These are phyloP conservation scores for Rhodotorula kratochvilovae DNA, from an alignment of 768 basidiomycete species.

Conservation along the genomic window DNA sequence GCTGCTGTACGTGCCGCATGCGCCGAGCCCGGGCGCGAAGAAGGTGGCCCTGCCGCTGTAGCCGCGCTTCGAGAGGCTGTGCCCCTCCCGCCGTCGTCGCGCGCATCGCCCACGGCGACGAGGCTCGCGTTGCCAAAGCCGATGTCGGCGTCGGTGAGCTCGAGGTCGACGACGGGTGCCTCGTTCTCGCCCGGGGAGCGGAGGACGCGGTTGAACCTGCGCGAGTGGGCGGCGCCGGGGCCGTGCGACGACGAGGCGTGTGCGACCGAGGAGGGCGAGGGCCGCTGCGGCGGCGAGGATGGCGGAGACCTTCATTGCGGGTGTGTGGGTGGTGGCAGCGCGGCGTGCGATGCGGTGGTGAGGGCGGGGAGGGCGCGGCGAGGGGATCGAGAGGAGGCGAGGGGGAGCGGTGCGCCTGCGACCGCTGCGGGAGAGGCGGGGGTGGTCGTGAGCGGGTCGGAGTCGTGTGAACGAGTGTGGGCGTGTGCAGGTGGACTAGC, in stretches of 20 bases:
- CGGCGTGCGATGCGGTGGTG: background rate
- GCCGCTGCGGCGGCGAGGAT: background rate
- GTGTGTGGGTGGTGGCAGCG: background rate
- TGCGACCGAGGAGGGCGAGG: background rate
- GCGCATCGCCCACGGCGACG: background rate
- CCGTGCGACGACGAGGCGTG: background rate
- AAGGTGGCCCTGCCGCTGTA: slow-evolving; percentile 28
- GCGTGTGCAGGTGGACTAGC: too few species aligned
- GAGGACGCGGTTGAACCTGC: slow-evolving; percentile 4
- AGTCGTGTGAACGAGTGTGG: too few species aligned
- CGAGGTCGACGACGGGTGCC: slow-evolving; percentile 12
- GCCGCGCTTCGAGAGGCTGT: slow-evolving; percentile 22
- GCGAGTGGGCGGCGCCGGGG: background rate
- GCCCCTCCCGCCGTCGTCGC: slow-evolving; percentile 3
- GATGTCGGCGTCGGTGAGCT: background rate
- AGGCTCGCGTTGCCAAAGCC: background rate
- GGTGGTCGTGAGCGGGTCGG: too few species aligned
- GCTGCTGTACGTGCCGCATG: slow-evolving; percentile 24
- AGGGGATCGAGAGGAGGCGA: background rate
- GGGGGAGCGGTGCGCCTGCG: too few species aligned
- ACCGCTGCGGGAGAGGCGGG: too few species aligned
- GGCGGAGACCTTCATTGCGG: background rate
- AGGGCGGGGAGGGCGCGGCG: background rate
- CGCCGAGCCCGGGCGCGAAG: slow-evolving; percentile 31
- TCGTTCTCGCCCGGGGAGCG: background rate